These are phyloP conservation scores for Zygoascus flipseniorum DNA, from an alignment of 805 yeast species.

Conservation along the genomic window DNA sequence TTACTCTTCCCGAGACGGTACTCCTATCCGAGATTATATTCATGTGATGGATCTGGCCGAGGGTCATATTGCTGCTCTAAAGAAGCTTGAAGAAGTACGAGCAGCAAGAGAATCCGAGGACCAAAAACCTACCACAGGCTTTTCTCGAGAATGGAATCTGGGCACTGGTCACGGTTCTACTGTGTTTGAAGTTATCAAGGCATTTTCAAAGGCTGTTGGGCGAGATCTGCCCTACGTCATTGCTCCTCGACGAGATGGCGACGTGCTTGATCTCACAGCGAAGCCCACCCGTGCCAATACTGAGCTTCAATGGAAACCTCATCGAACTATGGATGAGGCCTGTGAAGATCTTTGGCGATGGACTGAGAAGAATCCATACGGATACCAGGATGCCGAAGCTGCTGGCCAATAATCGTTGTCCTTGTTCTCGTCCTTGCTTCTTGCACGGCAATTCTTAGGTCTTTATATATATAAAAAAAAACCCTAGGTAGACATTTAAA, in stretches of 20 bases:
- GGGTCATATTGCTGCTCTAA: slow-evolving; percentile 68
- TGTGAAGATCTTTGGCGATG: slow-evolving; percentile 72
- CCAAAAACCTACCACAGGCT: slow-evolving; percentile 32
- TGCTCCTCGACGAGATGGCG: slow-evolving; percentile 65
- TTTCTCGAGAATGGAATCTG: slow-evolving; percentile 71
- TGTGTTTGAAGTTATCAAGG: slow-evolving; percentile 59
- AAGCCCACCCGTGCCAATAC: slow-evolving; percentile 54
- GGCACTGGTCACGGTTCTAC: slow-evolving; percentile 80
- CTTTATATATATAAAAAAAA: too few species aligned
- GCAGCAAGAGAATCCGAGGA: slow-evolving; percentile 13
- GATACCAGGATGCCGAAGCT: slow-evolving; percentile 33
- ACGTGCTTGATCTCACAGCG: slow-evolving; percentile 68
- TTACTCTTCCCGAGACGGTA: slow-evolving; percentile 65
- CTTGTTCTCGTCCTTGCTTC: too few species aligned
- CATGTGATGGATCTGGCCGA: slow-evolving; percentile 73
- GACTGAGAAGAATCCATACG: slow-evolving; percentile 61
- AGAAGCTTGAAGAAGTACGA: slow-evolving; percentile 36
- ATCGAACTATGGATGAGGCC: slow-evolving; percentile 48
- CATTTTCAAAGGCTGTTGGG: slow-evolving; percentile 60
- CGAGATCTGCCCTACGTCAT: slow-evolving; percentile 54
- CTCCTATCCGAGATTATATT: slow-evolving; percentile 74
- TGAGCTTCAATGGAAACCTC: slow-evolving; percentile 60
- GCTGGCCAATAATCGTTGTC: too few species aligned
- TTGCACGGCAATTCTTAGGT: too few species aligned
- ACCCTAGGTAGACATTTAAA: too few species aligned